Base-by-base conservation (phyloP, 345 rosid species). In the Limnanthes douglasii region DNA sequence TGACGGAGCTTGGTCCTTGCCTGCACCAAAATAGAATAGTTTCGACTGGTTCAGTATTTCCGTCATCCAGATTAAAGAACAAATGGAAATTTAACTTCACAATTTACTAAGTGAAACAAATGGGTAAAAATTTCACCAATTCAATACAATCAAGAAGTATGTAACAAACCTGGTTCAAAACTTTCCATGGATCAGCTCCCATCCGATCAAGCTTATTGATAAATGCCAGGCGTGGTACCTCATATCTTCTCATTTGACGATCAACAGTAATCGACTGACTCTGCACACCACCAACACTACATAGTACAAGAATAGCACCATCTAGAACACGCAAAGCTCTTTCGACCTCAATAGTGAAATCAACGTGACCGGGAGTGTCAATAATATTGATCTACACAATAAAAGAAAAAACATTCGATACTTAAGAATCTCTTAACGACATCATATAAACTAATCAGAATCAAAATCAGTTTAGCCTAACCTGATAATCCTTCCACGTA, bases 181-280 rank as follows among this genome's bases (percentile, higher is more conserved):
- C 99, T 70, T 85, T 92, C 96, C 95, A 85, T 0, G 96, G 99
- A 61, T 92, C 99, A 10, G 99, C 99, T 56, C 96, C 99, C 99
- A 81, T 92, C 30, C 99, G 59, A 60, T 92, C 99, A 42, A 92
- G 99, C 61, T 92, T 92, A 48, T 92, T 92, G 31, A 85, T 92
- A 66, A 92, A 92, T 0, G 90, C 96, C 16, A 92, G 53, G 46
- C 99, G 64, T 0, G 99, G 96, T 20, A 92, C 99, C 40, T 75
- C 86, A 11, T 92, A 92, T 63, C 99, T 73, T 61, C 86, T 92
- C 99, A 92, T 92, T 63, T 85, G 99, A 45, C 96, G 69, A 59
- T 92, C 99, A 14, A 92, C 96, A 0, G 99, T 92, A 37, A 92
- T 92, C 9, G 99, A 92, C 60, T 85, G 99, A 66, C 99, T 92